Evolutionary conservation across 345 rosid species (phyloP).

Genomic region (Murraya koenigii): DNA sequence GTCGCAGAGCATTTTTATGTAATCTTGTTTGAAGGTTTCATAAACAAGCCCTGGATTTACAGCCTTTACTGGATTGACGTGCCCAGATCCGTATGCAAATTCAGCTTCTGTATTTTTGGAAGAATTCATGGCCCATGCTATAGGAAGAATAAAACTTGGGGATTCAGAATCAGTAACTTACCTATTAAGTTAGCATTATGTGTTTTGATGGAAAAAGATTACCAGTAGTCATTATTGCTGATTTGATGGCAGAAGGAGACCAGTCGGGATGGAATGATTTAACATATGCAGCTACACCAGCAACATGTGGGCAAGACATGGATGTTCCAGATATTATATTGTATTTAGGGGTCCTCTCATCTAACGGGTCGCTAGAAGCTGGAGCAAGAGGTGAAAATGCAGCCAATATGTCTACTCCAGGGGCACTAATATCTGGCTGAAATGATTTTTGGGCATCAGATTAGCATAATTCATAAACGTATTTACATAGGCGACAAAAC

Average conservation of each 20-base stretch:
- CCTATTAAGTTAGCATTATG: constrained; percentile 1
- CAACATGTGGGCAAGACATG: constrained; percentile 52
- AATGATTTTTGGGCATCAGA: background rate
- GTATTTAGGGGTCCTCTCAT: constrained; percentile 22
- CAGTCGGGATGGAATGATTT: constrained; percentile 24
- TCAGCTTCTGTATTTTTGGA: background rate
- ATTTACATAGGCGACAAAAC: background rate
- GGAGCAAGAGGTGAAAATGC: constrained; percentile 28
- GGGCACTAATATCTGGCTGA: constrained; percentile 50
- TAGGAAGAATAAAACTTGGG: background rate
- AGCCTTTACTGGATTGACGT: constrained; percentile 21
- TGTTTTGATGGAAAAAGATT: background rate
- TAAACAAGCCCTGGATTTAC: constrained; percentile 22
- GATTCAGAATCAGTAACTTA: background rate
- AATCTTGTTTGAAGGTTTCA: constrained; percentile 18
- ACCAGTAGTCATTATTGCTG: background rate
- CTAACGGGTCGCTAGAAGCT: constrained; percentile 9
- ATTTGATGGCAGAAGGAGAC: background rate
- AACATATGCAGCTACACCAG: constrained; percentile 44
- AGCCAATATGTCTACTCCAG: constrained; percentile 44
- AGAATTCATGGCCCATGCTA: background rate
- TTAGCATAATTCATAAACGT: background rate
- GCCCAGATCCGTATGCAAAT: constrained; percentile 8
- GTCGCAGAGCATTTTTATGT: constrained; percentile 16
- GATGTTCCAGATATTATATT: constrained; percentile 48